Evolutionary conservation across 768 basidiomycete species (phyloP), one percentile per base, ranked within the genome.

Genomic region (Crucibulum laeve): DNA sequence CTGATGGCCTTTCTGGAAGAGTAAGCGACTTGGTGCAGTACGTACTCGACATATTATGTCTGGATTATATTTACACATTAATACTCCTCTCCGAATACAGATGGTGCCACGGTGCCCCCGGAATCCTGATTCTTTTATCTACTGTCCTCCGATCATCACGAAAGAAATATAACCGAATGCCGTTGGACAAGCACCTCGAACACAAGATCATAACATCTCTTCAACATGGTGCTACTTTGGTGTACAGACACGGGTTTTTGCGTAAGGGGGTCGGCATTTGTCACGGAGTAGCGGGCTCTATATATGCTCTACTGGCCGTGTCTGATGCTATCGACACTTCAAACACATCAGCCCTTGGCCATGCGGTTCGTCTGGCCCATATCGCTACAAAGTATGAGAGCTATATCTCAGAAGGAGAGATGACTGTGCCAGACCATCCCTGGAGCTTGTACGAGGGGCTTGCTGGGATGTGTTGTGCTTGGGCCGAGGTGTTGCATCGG

Each of bases 51-150:
- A 14, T 30, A 8, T 33, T 38, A 5, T 35, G 25, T 30, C 21
- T 25, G 6, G 5, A 6, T 25, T 13, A 15, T n/a, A 35, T 18
- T 5, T 22, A 30, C 28, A 30, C 35, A 7, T 37, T 23, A 23
- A 25, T 43, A 18, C 25, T 21, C 17, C 38, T 40, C 28, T 24
- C 15, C 25, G 6, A 26, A 18, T 8, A 25, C 45, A 77, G 79
- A 46, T 80, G 78, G 80, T 80, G 79, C 44, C 80, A 80, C 47
- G 79, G 80, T 36, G 78, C 77, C 10, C 59, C 79, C 0, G 77
- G 74, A 2, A 62, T 76, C 22, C 42, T 79, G 7, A 67, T 77
- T 5, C 59, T 78, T 10, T 55, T 82, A 7, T 68, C 73, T 0
- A 74, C 68, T 1, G 51, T 71, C 22, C 58, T 76, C 23, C 64